Evolutionary conservation across 2,329 filamentous ascomycete species (phyloP), one percentile per base, ranked within the genome.

Genomic region (Beauveria asiatica): DNA sequence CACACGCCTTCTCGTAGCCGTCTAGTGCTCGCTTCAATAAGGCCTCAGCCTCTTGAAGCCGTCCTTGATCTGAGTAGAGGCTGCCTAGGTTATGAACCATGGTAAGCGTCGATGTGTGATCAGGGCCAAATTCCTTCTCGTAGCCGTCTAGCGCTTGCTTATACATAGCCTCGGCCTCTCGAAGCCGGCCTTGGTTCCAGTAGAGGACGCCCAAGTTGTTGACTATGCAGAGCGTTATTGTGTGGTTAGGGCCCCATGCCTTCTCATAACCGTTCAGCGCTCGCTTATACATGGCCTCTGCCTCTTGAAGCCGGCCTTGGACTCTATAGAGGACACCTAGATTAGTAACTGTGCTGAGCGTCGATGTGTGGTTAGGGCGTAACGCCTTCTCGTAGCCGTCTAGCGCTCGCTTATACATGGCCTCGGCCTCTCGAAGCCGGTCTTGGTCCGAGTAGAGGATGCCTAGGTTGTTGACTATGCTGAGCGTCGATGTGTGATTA

Each of bases 261-360:
- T 48, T 48, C 21, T 48, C 45, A 16, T 9, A n/a, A 10, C 30
- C 10, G 11, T 5, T 10, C 30, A 33, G 30, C 11, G 30, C 45
- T 17, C 5, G 11, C 39, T 42, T 3, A 9, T n/a, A 42, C 9
- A 48, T 19, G 1, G 45, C 21, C 4, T 0, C 30, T 11, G 30
- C 30, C 30, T 33, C 30, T 33, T 33, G 1, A 5, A 33, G 30
- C 30, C 30, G 30, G 10, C 30, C 10, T 30, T 30, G 27, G 2
- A 9, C 8, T 30, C 8, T 30, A 3, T 30, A 30, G 27, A 30
- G 27, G 27, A 2, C 2, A 2, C 30, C 30, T 33, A 33, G 30
- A 1, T 33, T 11, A 0, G 11, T 11, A 4, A 5, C 30, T 33
- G 10, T 33, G 10, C 1, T 0, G 10, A 5, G 30, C 30, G 3